Conservation (phyloP, 805 yeast genomes). For the Zygosaccharomyces siamensis region DNA sequence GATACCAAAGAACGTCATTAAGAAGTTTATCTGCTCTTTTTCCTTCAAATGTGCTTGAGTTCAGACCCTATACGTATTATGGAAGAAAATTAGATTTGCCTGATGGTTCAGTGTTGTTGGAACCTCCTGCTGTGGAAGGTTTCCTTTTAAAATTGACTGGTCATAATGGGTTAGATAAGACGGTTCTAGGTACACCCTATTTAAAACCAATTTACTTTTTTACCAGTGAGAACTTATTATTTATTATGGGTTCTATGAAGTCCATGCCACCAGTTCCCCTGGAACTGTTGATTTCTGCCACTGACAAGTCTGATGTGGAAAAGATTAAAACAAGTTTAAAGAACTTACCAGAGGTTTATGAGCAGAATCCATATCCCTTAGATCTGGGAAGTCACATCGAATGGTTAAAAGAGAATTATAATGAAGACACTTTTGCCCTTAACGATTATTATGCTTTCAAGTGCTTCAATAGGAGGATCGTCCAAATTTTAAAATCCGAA, state of each 20-base stretch:
- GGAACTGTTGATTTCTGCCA: constrained; percentile 19
- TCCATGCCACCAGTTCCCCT: constrained; percentile 61
- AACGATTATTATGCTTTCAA: constrained; percentile 56
- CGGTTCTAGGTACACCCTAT: constrained; percentile 38
- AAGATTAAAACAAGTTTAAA: constrained; percentile 19
- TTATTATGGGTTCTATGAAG: constrained; percentile 49
- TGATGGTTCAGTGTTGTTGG: constrained; percentile 34
- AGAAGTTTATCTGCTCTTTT: constrained; percentile 42
- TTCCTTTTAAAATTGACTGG: constrained; percentile 57
- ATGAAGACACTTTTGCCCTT: constrained; percentile 39
- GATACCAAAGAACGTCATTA: constrained; percentile 40
- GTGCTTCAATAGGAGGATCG: constrained; percentile 60
- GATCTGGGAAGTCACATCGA: constrained; percentile 47
- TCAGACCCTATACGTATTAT: constrained; percentile 45
- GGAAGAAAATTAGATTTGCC: constrained; percentile 29
- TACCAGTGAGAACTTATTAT: constrained; percentile 56
- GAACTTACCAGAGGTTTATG: constrained; percentile 38
- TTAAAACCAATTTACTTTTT: constrained; percentile 58
- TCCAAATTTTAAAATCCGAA: constrained; percentile 51
- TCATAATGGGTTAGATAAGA: constrained; percentile 41
- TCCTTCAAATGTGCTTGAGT: constrained; percentile 53
- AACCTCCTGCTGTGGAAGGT: constrained; percentile 81
- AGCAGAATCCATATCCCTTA: constrained; percentile 51
- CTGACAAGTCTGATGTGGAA: constrained; percentile 29
- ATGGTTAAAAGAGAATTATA: constrained; percentile 50